Conservation (phyloP, 2,329 filamentous ascomycete species). For the Colletotrichum chrysophilum region DNA sequence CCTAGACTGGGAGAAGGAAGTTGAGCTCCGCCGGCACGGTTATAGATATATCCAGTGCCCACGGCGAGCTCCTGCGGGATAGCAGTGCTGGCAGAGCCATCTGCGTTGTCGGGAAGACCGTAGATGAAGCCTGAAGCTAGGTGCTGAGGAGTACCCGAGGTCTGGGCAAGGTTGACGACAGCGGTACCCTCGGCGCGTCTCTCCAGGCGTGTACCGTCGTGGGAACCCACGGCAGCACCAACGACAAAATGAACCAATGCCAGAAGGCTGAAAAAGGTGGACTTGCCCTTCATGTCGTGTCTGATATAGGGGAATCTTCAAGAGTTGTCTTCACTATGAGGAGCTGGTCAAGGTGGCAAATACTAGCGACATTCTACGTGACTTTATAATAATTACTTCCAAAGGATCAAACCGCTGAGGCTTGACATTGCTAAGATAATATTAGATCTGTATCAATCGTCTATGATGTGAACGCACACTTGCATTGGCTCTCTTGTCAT, state of each 20-base stretch:
- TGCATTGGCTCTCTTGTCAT: background rate
- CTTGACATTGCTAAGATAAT: background rate
- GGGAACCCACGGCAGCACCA: background rate
- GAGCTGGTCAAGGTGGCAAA: background rate
- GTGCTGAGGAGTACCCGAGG: background rate
- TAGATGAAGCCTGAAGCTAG: background rate
- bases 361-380: background rate
- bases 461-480: background rate
- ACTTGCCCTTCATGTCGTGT: background rate
- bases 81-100: background rate
- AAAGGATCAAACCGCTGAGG: background rate
- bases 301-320: background rate
- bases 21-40: background rate
- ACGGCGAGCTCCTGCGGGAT: accelerated
- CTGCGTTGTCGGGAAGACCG: background rate
- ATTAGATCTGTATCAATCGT: accelerated
- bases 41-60: background rate
- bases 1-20: background rate
- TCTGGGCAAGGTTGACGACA: background rate
- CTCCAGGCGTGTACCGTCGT: background rate
- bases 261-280: background rate
- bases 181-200: background rate
- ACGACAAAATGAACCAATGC: background rate
- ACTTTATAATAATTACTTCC: background rate
- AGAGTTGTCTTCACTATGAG: background rate